These are phyloP conservation scores for Pythium folliculosum DNA, from an alignment of 352 stramenopile genomes.

Conservation along the genomic window DNA sequence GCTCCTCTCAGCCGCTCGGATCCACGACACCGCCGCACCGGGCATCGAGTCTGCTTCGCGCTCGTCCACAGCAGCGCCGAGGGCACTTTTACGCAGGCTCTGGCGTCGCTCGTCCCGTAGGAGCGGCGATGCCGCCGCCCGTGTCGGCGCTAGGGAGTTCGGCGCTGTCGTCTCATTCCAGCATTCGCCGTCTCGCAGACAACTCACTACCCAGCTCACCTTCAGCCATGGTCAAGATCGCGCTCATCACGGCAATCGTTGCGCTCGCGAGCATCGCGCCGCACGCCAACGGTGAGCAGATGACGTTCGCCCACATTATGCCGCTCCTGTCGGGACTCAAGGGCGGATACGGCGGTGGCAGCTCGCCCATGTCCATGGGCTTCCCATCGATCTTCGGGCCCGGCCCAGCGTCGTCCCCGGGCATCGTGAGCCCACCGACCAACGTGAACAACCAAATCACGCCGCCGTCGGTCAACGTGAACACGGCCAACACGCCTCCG, in stretches of 20 bases:
- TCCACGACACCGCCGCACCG: too few relatives aligned
- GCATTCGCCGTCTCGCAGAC: background rate
- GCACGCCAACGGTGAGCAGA: background rate
- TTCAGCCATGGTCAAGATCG: background rate
- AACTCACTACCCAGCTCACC: background rate
- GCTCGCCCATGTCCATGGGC: slow-evolving; percentile 7
- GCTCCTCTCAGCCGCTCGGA: too few relatives aligned
- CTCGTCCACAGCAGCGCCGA: too few relatives aligned
- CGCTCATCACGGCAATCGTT: background rate
- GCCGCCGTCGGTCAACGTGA: slow-evolving; percentile 3
- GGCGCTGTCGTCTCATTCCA: background rate
- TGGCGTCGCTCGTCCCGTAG: too few relatives aligned
- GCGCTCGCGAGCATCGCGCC: background rate
- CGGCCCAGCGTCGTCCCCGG: background rate
- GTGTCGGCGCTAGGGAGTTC: too few relatives aligned
- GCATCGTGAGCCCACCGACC: slow-evolving; percentile 2
- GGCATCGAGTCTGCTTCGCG: too few relatives aligned
- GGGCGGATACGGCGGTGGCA: background rate
- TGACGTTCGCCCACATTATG: slow-evolving; percentile 10
- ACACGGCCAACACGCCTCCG: background rate
- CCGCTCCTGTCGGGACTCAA: background rate
- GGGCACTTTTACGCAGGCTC: too few relatives aligned
- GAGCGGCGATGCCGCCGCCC: too few relatives aligned
- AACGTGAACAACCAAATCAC: background rate
- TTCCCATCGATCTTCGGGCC: background rate